A percentile compares a stretch with the other conserved stretches of the same genome.
Evolutionary conservation across 2,329 filamentous ascomycete species (phyloP).

Genomic region (Colletotrichum noveboracense): DNA sequence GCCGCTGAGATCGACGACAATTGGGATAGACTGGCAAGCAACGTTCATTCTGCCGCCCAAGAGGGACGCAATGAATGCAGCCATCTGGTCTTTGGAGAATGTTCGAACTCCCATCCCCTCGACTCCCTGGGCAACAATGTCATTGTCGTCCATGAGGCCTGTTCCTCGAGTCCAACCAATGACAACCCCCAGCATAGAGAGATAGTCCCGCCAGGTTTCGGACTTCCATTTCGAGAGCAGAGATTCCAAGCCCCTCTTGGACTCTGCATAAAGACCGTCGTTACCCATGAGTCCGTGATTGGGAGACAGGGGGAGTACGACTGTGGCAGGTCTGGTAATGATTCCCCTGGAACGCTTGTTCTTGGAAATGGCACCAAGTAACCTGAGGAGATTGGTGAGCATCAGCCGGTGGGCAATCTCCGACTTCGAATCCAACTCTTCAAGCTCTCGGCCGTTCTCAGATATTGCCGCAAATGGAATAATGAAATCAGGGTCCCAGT

Average conservation of each 20-base stretch:
- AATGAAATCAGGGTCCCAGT: conserved; percentile 96
- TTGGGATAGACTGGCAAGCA: conserved; percentile 90
- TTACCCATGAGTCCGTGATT: conserved; percentile 99
- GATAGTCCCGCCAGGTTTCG: conserved; percentile 95
- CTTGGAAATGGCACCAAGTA: conserved; percentile 86
- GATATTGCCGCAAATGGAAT: conserved; percentile 97
- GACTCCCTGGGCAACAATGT: conserved; percentile 94
- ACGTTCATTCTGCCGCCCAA: conserved; percentile 94
- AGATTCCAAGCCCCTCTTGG: conserved; percentile 94
- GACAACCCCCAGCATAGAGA: conserved; percentile 96
- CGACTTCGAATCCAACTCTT: conserved; percentile 94
- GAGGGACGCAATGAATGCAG: conserved; percentile 93
- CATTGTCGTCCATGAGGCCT: conserved; percentile 96
- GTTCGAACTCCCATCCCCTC: conserved; percentile 96
- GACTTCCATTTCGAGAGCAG: conserved; percentile 98
- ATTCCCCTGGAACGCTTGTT: conserved; percentile 88
- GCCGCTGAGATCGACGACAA: conserved; percentile 96
- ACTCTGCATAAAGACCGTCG: conserved; percentile 97
- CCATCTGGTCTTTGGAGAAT: conserved; percentile 99
- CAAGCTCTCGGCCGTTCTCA: conserved; percentile 96
- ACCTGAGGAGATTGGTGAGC: conserved; percentile 92
- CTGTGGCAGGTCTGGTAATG: conserved; percentile 93
- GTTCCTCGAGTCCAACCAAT: conserved; percentile 99
- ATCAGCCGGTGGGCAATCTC: conserved; percentile 98
- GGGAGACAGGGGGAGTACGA: conserved; percentile 92